These are phyloP conservation scores for Sporisorium graminicola DNA, from an alignment of 1,284 basidiomycete genomes.

Conservation along the genomic window DNA sequence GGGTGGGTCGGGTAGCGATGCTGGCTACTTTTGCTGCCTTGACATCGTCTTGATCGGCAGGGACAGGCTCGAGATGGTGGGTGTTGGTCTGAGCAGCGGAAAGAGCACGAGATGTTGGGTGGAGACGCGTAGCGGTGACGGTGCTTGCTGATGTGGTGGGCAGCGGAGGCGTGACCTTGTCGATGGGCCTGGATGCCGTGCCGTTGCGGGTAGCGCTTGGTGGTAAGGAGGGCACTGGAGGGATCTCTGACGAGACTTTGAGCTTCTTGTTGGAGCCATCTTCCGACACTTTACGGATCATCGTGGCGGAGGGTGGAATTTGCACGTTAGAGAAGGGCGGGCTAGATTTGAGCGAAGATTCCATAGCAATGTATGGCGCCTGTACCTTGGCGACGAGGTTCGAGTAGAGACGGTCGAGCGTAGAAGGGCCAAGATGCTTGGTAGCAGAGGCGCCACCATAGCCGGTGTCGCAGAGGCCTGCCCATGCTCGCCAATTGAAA, in stretches of 20 bases:
- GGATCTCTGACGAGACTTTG: slow-evolving; percentile 34
- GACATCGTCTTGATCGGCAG: slow-evolving; percentile 30
- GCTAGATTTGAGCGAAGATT: slow-evolving; percentile 15
- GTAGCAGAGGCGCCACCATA: slow-evolving; percentile 19
- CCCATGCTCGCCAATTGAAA: slow-evolving; percentile 64
- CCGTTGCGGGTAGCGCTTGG: slow-evolving; percentile 7
- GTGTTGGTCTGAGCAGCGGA: slow-evolving; percentile 42
- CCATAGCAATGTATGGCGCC: slow-evolving; percentile 20
- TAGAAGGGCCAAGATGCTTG: slow-evolving; percentile 15
- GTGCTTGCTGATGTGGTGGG: slow-evolving; percentile 42
- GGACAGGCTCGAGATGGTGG: slow-evolving; percentile 17
- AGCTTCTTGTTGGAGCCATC: slow-evolving; percentile 51
- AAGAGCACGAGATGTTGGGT: slow-evolving; percentile 35
- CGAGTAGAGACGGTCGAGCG: slow-evolving; percentile 29
- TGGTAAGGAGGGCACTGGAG: slow-evolving; percentile 26
- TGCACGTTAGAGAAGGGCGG: slow-evolving; percentile 21
- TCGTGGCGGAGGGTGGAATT: slow-evolving; percentile 7
- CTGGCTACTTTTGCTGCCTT: slow-evolving; percentile 25
- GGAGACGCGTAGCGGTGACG: slow-evolving; percentile 37
- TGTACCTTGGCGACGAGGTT: slow-evolving; percentile 20
- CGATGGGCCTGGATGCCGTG: slow-evolving; percentile 17
- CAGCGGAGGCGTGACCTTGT: slow-evolving; percentile 28
- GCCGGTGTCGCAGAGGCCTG: slow-evolving; percentile 60
- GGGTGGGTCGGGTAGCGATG: slow-evolving; percentile 13
- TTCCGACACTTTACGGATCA: slow-evolving; percentile 45